Base-by-base conservation (phyloP, 768 basidiomycete genomes). In the Tylopilus sp. region DNA sequence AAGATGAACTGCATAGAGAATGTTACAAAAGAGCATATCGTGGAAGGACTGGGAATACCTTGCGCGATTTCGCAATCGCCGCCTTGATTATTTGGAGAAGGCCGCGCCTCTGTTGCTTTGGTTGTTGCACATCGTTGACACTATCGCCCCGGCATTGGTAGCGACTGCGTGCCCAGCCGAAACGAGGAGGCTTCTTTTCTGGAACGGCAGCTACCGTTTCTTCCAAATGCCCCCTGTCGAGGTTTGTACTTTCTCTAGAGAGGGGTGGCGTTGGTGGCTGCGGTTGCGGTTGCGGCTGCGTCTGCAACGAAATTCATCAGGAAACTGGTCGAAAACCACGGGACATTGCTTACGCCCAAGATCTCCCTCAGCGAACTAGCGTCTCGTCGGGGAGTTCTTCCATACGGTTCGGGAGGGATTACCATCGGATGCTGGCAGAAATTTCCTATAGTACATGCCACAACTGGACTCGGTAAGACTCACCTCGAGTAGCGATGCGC, bases 401-500 rank as follows among this genome's bases (percentile, higher is more conserved):
- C 18, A 51, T 50, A 53, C 18, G 18, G 30, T 3, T 50, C 41
- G 28, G 36, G 18, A 15, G 44, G 55, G 35, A 44, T 40, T 42
- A n/a, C 26, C 45, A 30, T 46, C 3, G 55, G 46, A 18, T 15
- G 55, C 64, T 65, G 45, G 48, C 40, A 53, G 13, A 23, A 50
- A n/a, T 41, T 45, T 31, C 50, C 11, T 57, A 40, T 40, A 41
- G 44, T 39, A 42, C 33, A 41, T 35, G 31, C 25, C 40, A 22
- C 43, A 22, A n/a, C 25, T 11, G 12, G 26, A 52, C 33, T 26
- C 4, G 47, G 51, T 38, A 44, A 50, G 52, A 26, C 65, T 51
- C 36, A 64, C 64, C 59, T 65, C 56, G 20, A 65, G 64, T 4
- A 65, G 40, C 30, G 62, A 64, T 47, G 42, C 50, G 28, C 58